Percentiles rank a stretch among this genome's conserved stretches.
These are phyloP conservation scores for Babesia divergens DNA, from an alignment of 169 alveolate species.

Conservation along the genomic window DNA sequence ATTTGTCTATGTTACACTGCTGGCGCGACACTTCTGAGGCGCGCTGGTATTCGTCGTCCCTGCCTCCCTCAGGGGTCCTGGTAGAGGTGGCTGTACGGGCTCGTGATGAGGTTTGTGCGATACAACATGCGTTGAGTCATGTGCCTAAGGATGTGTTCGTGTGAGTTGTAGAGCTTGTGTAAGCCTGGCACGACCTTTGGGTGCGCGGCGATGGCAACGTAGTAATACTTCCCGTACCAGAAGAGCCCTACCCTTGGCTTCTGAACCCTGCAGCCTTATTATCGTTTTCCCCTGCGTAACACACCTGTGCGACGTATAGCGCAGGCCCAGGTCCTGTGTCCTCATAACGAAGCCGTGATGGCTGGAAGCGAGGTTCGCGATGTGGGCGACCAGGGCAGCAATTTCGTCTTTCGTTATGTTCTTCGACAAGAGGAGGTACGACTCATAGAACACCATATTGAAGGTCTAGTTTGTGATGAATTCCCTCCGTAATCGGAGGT, in stretches of 20 bases:
- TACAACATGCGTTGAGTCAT: constrained; percentile 73
- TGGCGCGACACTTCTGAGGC: not conserved
- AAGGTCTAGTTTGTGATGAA: too few relatives aligned
- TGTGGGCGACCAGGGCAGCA: constrained; percentile 34
- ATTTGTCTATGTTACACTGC: not conserved
- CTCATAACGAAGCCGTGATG: constrained; percentile 56
- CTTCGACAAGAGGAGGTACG: constrained; percentile 53
- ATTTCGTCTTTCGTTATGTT: constrained; percentile 43
- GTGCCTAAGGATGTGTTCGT: constrained; percentile 70
- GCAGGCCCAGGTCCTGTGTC: constrained; percentile 65
- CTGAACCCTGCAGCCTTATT: constrained; percentile 44
- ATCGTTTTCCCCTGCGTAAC: not conserved
- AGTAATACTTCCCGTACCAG: constrained; percentile 77
- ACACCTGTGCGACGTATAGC: constrained; percentile 64
- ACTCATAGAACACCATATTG: constrained; percentile 64
- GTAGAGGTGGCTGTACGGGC: constrained; percentile 72
- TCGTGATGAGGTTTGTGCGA: constrained; percentile 73
- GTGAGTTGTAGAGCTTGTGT: constrained; percentile 72
- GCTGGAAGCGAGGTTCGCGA: constrained; percentile 50
- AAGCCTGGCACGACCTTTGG: constrained; percentile 71
- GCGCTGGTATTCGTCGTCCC: not conserved
- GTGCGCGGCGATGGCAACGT: constrained; percentile 73
- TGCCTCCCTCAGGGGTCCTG: constrained; percentile 34
- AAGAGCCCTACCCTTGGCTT: constrained; percentile 77
- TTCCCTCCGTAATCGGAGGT: too few relatives aligned